A percentile compares a stretch with the other conserved stretches of the same genome.
Evolutionary conservation across 495 filamentous ascomycete genomes (phyloP).

Genomic region (Penicillium odoratum): DNA sequence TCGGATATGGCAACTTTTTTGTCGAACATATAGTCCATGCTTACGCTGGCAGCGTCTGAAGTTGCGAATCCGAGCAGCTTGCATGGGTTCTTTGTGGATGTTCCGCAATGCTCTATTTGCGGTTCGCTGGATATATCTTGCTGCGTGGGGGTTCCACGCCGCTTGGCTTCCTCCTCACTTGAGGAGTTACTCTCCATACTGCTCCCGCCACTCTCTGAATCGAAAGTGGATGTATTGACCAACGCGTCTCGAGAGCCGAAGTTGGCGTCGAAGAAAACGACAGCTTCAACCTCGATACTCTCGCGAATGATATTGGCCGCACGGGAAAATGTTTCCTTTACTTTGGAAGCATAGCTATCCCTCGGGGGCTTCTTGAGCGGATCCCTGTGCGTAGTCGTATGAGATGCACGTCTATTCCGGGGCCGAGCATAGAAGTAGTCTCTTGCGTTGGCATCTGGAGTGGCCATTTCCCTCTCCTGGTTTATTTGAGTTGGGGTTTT

Average conservation of each 20-base stretch:
- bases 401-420: constrained; percentile 1
- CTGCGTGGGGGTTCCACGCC: neutral
- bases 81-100: constrained; percentile 12
- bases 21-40: constrained; percentile 7
- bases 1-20: constrained; percentile 17
- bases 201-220: constrained; percentile 21
- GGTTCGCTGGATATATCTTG: neutral
- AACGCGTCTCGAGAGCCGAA: constrained; percentile 14
- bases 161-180: constrained; percentile 11
- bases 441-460: neutral
- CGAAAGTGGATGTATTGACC: constrained; percentile 12
- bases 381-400: neutral
- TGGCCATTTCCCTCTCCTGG: neutral
- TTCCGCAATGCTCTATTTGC: constrained; percentile 5
- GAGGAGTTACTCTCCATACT: constrained; percentile 14
- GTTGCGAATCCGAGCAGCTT: constrained; percentile 23
- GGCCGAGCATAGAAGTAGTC: constrained; percentile 1
- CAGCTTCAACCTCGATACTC: constrained; percentile 49
- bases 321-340: constrained; percentile 26
- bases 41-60: constrained; percentile 15
- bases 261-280: constrained; percentile 51
- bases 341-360: constrained; percentile 4
- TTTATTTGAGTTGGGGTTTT: neutral
- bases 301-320: constrained; percentile 52
- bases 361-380: constrained; percentile 4